Conservation (phyloP, 768 basidiomycete species). For the Suillus ampliporus region DNA sequence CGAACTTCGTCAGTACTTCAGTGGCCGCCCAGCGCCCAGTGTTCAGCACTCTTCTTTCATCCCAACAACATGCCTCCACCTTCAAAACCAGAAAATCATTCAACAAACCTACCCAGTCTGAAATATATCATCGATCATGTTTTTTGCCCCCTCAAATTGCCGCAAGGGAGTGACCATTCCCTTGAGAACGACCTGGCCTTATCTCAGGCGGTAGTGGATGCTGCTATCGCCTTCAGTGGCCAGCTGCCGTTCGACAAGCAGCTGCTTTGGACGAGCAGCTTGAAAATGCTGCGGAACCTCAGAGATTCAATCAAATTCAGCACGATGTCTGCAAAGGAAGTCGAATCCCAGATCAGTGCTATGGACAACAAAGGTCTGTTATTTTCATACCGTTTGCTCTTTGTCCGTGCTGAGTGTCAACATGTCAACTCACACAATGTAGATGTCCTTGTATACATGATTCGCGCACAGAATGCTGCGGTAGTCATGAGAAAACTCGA, state of each 20-base stretch:
- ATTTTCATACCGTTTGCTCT: not conserved
- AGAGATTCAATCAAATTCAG: slow-evolving; percentile 10
- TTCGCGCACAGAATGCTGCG: slow-evolving; percentile 55
- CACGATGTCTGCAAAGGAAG: slow-evolving; percentile 14
- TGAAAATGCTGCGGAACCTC: slow-evolving; percentile 38
- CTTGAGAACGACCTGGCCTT: slow-evolving; percentile 34
- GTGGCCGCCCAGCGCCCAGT: no score
- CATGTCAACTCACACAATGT: not conserved
- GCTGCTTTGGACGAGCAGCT: slow-evolving; percentile 36
- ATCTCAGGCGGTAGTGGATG: slow-evolving; percentile 23
- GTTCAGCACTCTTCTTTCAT: not conserved
- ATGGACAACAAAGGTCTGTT: slow-evolving; percentile 25
- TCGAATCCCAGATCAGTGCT: slow-evolving; percentile 24
- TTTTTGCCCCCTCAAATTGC: slow-evolving; percentile 49
- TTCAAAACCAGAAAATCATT: not conserved
- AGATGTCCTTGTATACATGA: slow-evolving; percentile 46
- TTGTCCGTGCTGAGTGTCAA: slow-evolving; percentile 1
- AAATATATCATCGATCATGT: slow-evolving; percentile 48
- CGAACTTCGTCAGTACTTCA: no score
- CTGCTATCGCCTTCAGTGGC: slow-evolving; percentile 23
- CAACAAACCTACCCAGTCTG: slow-evolving; percentile 1
- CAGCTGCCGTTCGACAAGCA: slow-evolving; percentile 12
- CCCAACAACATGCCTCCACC: not conserved
- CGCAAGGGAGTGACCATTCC: slow-evolving; percentile 40
- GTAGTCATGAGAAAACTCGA: slow-evolving; percentile 44